Percentiles rank a stretch among this genome's conserved stretches.
Evolutionary conservation across 1,284 basidiomycete species (phyloP).

Genomic region (Phaffia rhodozyma): DNA sequence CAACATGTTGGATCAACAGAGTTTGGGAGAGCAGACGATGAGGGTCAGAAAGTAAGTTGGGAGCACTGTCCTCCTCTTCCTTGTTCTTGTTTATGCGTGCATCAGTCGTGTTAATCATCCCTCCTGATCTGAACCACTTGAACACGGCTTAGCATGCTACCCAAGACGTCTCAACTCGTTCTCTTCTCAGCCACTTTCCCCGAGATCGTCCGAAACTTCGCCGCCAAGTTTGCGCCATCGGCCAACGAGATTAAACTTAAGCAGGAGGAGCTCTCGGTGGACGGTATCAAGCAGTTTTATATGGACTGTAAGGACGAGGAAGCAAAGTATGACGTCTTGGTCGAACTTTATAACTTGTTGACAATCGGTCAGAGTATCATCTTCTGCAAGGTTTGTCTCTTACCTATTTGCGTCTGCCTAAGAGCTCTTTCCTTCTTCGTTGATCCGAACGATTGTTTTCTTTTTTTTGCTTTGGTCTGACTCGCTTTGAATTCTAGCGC

Average conservation of each 20-base stretch:
- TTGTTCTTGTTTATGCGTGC: background rate
- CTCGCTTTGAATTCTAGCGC: conserved; percentile 40
- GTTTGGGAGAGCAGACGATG: conserved; percentile 90
- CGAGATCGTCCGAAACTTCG: conserved; percentile 79
- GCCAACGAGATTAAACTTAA: conserved; percentile 95
- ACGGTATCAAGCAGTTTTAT: conserved; percentile 94
- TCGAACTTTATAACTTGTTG: conserved; percentile 77
- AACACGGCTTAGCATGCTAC: conserved; percentile 26
- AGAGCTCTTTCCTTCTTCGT: background rate
- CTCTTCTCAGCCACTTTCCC: conserved; percentile 99
- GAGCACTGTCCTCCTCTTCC: background rate
- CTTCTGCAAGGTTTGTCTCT: conserved; percentile 66
- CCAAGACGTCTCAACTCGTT: conserved; percentile 60
- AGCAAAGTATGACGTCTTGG: conserved; percentile 91
- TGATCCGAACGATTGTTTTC: background rate
- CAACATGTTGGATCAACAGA: conserved; percentile 95
- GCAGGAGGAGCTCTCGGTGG: conserved; percentile 86
- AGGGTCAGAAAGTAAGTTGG: conserved; percentile 77
- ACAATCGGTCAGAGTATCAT: conserved; percentile 97
- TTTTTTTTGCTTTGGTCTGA: background rate
- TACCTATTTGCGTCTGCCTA: background rate
- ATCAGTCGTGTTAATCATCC: background rate
- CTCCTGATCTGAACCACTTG: too few relatives aligned
- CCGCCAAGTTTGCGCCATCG: conserved; percentile 78
- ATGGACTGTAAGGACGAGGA: conserved; percentile 84